Base-by-base conservation (phyloP, 106 monocot species). In the Dendrobium catenatum region DNA sequence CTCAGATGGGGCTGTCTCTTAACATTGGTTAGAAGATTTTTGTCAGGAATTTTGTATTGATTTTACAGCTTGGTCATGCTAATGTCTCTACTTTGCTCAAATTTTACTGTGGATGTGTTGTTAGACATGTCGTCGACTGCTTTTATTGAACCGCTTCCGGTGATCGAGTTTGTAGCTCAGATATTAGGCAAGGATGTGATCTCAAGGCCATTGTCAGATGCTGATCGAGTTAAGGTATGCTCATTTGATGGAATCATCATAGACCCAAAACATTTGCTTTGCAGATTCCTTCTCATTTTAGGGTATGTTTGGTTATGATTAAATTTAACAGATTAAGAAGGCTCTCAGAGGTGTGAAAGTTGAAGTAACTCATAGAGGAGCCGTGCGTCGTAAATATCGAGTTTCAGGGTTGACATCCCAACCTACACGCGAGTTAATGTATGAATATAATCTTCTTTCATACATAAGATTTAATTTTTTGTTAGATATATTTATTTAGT, bases 271-370 rank as follows among this genome's bases (percentile, higher is more conserved):
- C 40, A 31, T 44, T 6, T 43, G 43, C 19, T n/a, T 75, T 75
- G 72, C 40, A 16, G 4, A 40, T 33, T 68, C 15, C 72, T 40
- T 16, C 33, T 33, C 37, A 33, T 29, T 72, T 72, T 4, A 33
- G 33, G 7, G 11, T 15, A 16, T 1, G 40, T 16, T 72, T 72
- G 37, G 72, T 54, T 59, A 78, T 84, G 56, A 48, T 47, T 27
- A 47, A 56, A 17, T 42, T 80, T 74, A 51, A 75, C 84, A 96
- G 95, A 86, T 96, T 56, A 96, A 93, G 81, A 96, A 91, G 73
- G 89, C 93, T 78, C 79, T 96, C n/a, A 83, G 93, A 87, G 95
- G 95, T 16, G 95, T 96, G 17, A 96, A 93, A 84, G 95, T 96
- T 70, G 93, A 96, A 79, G 91, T 96, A 9, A 96, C 95, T 83